Base-by-base conservation (phyloP, 2,329 filamentous ascomycete genomes). In the Teratosphaeria nubilosa region DNA sequence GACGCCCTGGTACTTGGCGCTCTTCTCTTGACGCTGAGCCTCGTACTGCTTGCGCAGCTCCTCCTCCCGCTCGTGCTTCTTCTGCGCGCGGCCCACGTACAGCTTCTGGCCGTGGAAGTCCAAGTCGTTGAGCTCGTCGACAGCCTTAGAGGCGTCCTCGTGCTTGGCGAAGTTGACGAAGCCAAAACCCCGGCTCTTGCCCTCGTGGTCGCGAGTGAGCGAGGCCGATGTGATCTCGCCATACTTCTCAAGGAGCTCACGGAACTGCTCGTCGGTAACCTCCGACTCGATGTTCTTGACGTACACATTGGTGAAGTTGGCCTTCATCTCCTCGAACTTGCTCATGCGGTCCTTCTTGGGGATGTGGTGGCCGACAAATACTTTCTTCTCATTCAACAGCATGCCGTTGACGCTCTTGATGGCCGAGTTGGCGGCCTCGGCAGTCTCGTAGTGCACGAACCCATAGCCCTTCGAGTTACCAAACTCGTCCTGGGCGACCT, bases 241-340 rank as follows among this genome's bases (percentile, higher is more conserved):
- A 71, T 85, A 95, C 77, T 86, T 86, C 82, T 94, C 89, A 70
- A 99, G 97, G 55, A 97, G 82, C 62, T 86, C 83, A 68, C 91
- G 90, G 85, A 99, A 97, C 74, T 97, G 88, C 9, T 97, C 91
- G 62, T 99, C 94, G 60, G 85, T 87, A 64, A 87, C 89, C 54
- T 96, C 92, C 37, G 79, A 71, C 69, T 86, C 84, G 68, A 99
- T 87, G 81, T 99, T 99, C 86, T 99, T 99, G 80, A 99, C 90
- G 80, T 99, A 99, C 77, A 99, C 86, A 77, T 99, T 99, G 81
- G 94, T 99, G 84, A 95, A 99, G 83, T 99, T 99, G 77, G 94
- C 94, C 87, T 99, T 99, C 92, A 99, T 99, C 83, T 99, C 94
- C 81, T 99, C 94, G 69, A 97, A 97, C 81, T 99, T 99, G 90